phyloP scores from a whole-genome alignment of 2,329 filamentous ascomycete genomes.

The Fusarium equiseti region DNA sequence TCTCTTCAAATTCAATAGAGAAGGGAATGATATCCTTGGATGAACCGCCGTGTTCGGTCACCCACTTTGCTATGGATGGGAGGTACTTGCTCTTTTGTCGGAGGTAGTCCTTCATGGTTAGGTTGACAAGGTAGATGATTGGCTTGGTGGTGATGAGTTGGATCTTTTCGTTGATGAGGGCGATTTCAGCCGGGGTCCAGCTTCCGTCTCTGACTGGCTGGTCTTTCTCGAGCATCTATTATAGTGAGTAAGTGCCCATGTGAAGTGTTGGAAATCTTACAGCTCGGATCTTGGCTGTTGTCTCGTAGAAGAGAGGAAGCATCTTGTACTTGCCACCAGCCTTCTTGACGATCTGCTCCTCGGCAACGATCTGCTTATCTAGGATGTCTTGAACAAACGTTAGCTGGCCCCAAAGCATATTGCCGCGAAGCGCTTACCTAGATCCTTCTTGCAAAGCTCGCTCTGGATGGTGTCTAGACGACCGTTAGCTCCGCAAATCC shows the following conservation, averaged over 20 bases:
- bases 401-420: background rate
- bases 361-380: conserved; percentile 54
- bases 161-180: conserved; percentile 61
- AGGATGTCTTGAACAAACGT: conserved; percentile 51
- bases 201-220: conserved; percentile 57
- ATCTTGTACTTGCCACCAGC: conserved; percentile 61
- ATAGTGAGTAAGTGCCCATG: conserved; percentile 8
- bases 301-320: conserved; percentile 59
- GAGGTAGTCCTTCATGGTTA: conserved; percentile 62
- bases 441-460: conserved; percentile 55
- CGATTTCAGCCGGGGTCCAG: conserved; percentile 59
- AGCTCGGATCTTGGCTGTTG: conserved; percentile 56
- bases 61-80: conserved; percentile 59
- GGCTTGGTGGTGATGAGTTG: conserved; percentile 61
- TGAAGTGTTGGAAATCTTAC: conserved; percentile 19
- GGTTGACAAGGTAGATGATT: conserved; percentile 59
- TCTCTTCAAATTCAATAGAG: conserved; percentile 60
- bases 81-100: conserved; percentile 61
- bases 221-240: conserved; percentile 55
- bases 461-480: conserved; percentile 45
- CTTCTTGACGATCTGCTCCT: conserved; percentile 56
- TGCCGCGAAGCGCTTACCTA: conserved; percentile 19
- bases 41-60: conserved; percentile 57
- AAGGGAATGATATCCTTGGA: conserved; percentile 59
- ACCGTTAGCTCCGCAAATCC: conserved; percentile 7